Evolutionary conservation across 495 filamentous ascomycete species (phyloP), one percentile per base, ranked within the genome.

Genomic region (Neurospora sp.): DNA sequence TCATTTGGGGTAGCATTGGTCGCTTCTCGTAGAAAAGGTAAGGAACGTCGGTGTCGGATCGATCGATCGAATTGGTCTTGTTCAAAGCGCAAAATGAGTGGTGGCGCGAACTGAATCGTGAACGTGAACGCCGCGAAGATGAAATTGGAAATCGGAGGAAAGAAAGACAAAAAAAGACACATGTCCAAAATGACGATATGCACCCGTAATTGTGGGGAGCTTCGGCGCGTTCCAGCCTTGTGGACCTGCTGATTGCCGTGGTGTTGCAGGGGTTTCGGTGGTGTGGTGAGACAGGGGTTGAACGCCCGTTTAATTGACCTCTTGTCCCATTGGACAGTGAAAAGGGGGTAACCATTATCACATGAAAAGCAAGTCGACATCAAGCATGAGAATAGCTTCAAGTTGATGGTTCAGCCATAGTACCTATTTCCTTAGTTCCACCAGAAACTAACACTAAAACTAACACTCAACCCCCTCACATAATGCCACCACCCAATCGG

Each of bases 401-500:
- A 1, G 44, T 20, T 48, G 41, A 42, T 42, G 2, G n/a, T n/a
- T n/a, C n/a, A n/a, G n/a, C n/a, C n/a, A 18, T 3, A 10, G 9
- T 39, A 3, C 0, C 2, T 12, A 39, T 70, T 11, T 48, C 22
- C 16, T 83, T 79, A 93, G 77, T 92, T 91, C 93, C 94, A 99
- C 96, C 96, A 99, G 80, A 97, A 99, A 80, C 94, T 98, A 42
- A 98, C 94, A 78, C 96, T 98, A 74, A 96, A 92, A 74, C 96
- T 97, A 41, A 91, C 91, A 71, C 87, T 92, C 79, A 98, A 77
- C 42, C 93, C 93, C 74, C 91, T 85, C 6, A 99, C 93, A 86
- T 97, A 98, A 85, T 99, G 96, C 96, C 96, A 99, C 96, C 96
- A 99, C 22, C 95, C 96, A 4, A 92, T 85, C 5, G 96, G 96